Percentiles rank a stretch among this genome's conserved stretches.
These are phyloP conservation scores for Didymella pomorum DNA, from an alignment of 2,329 filamentous ascomycete species.

Conservation along the genomic window DNA sequence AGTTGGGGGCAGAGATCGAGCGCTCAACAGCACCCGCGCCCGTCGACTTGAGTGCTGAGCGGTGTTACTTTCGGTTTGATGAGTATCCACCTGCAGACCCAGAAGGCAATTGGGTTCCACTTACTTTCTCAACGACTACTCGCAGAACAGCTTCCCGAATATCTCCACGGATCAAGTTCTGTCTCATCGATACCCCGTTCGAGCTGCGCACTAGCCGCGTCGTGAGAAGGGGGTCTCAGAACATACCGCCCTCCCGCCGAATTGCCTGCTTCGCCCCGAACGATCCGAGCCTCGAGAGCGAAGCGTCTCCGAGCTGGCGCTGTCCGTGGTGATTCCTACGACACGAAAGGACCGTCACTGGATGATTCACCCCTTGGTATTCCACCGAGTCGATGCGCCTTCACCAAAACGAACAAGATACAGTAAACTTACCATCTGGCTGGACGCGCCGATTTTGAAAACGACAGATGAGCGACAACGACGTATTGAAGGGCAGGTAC, in stretches of 20 bases:
- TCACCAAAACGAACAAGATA: neutral
- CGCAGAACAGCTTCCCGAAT: neutral
- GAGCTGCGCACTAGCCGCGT: neutral
- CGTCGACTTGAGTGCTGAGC: neutral
- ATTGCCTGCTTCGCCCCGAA: neutral
- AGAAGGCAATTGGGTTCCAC: neutral
- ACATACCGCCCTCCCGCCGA: neutral
- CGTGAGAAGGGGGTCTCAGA: neutral
- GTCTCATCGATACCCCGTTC: neutral
- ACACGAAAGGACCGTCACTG: neutral
- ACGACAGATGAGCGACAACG: neutral
- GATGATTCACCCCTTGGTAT: neutral
- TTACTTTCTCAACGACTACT: neutral
- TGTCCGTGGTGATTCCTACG: neutral
- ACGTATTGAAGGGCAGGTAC: neutral
- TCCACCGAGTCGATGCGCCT: neutral
- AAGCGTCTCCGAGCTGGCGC: neutral
- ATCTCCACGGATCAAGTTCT: neutral
- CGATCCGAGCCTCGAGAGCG: neutral
- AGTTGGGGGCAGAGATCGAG: neutral
- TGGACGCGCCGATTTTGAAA: neutral
- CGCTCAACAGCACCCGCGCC: neutral
- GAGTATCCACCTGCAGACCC: neutral
- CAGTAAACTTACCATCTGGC: neutral
- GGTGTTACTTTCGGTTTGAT: neutral